Evolutionary conservation across 495 filamentous ascomycete species (phyloP), one percentile per base, ranked within the genome.

Genomic region (Aspergillus taichungensis): DNA sequence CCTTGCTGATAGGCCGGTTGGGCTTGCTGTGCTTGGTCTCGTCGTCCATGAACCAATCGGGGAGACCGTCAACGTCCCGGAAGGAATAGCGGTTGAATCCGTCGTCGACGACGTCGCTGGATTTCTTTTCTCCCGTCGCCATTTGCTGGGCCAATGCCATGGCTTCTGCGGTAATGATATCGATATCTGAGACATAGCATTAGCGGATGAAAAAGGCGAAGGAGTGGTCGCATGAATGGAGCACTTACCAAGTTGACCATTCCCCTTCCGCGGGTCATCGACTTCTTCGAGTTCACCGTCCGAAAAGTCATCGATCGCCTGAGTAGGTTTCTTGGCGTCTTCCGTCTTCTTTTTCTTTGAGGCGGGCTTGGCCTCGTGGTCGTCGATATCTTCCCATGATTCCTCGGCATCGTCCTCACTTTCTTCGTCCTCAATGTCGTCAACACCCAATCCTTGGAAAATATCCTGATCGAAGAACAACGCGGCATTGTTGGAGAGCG

Each of bases 21-120:
- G 79, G 79, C 62, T 81, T 85, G 62, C 86, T 85, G 69, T 96
- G 89, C 56, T 79, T 78, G 53, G 61, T 59, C 61, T 99, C 92
- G 56, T 96, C 91, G 57, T 97, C 91, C 11, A 96, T 68, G 73
- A 99, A 99, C 92, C 92, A 99, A 34, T 95, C 94, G 0, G 92
- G 92, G 12, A 99, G 80, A 2, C 92, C 94, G 49, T 97, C 94
- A 8, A 77, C 72, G 59, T 99, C 90, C 34, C 87, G 87, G 74
- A 95, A 88, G 9, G 88, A 75, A 56, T 83, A 85, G 55, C 90
- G 90, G 72, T 94, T 95, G 76, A 88, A 99, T 31, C 80, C 81
- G 42, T 96, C 91, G 59, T 99, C 94, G 27, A 90, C 63, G 2
- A 95, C 63, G 55, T 94, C 85, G 40, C 79, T 57, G 14, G 75